A percentile compares a stretch with the other conserved stretches of the same genome.
These are phyloP conservation scores for Leccinum pachyderme DNA, from an alignment of 1,284 basidiomycete genomes.

Conservation along the genomic window DNA sequence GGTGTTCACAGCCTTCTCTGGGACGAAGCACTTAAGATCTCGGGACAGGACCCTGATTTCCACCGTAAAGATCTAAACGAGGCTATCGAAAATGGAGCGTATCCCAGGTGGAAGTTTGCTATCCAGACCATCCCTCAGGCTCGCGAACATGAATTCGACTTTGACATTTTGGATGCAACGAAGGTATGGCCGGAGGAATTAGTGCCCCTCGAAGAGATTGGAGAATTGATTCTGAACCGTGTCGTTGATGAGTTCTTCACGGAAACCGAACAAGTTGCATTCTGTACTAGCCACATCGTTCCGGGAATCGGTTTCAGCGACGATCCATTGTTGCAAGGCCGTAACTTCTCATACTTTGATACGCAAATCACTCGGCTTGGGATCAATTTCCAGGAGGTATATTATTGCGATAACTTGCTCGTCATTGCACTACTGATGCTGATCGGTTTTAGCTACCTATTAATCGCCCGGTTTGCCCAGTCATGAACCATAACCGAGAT, in stretches of 20 bases:
- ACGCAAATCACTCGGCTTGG: conserved; percentile 77
- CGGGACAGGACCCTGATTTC: conserved; percentile 81
- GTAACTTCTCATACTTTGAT: conserved; percentile 84
- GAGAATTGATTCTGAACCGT: conserved; percentile 71
- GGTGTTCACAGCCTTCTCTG: conserved; percentile 82
- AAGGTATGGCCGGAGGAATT: conserved; percentile 82
- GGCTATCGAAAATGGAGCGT: conserved; percentile 67
- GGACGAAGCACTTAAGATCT: conserved; percentile 84
- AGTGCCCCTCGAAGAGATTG: conserved; percentile 73
- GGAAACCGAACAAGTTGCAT: conserved; percentile 81
- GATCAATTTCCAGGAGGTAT: conserved; percentile 67
- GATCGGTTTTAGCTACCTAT: conserved; percentile 60
- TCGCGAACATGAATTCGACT: conserved; percentile 72
- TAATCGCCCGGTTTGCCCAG: conserved; percentile 79
- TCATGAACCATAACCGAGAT: conserved; percentile 71
- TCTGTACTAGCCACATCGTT: conserved; percentile 79
- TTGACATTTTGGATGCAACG: conserved; percentile 83
- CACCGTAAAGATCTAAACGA: conserved; percentile 79
- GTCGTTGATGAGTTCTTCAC: conserved; percentile 76
- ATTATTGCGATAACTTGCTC: background rate
- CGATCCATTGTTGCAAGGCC: conserved; percentile 79
- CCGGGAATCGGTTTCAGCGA: conserved; percentile 81
- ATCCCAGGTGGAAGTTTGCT: conserved; percentile 74
- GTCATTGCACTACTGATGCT: background rate
- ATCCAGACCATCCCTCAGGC: conserved; percentile 72